Base-by-base conservation (phyloP, 2,329 filamentous ascomycete species). In the Calonectria leucothoes region DNA sequence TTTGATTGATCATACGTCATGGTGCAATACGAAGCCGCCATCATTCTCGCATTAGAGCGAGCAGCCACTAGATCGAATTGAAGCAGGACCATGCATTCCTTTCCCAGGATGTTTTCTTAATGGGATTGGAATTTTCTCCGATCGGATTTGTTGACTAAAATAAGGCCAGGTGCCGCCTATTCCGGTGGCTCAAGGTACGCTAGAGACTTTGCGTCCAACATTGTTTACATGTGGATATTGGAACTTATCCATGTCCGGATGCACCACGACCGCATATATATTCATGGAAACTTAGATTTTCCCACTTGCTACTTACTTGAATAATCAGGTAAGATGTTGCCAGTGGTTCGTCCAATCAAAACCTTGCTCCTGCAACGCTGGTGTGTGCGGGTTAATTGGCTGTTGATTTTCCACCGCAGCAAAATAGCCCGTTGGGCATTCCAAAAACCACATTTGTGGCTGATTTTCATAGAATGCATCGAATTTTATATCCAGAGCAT, bases 401-500 rank as follows among this genome's bases (percentile, higher is more conserved):
- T 69, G 23, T 25, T 69, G 67, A 29, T 69, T 69, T 45, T 70
- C 59, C 45, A 45, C 48, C 12, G 31, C 59, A 7, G 48, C 45
- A 39, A 70, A 42, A 23, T 70, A 65, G 14, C 57, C 59, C 4
- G 29, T 20, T 4, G 59, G 33, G 27, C 68, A 70, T 17, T 55
- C 35, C 6, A 27, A 55, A 59, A 69, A 72, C 55, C 66, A 64
- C 42, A 72, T 64, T 15, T 39, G 35, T 7, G 66, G 66, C 8
- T 73, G 71, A 4, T 12, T 29, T 10, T 59, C 27, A 45, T 72
- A 74, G 25, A 74, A 74, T 5, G 11, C 42, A 29, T 74, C 69
- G 35, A 55, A 74, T 6, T 35, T 29, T 12, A n/a, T 27, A 25
- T 69, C 29, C n/a, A 69, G 12, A 12, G 65, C 51, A 5, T 70